These are phyloP conservation scores for Sporothrix brasiliensis DNA, from an alignment of 2,329 filamentous ascomycete genomes.

Conservation along the genomic window DNA sequence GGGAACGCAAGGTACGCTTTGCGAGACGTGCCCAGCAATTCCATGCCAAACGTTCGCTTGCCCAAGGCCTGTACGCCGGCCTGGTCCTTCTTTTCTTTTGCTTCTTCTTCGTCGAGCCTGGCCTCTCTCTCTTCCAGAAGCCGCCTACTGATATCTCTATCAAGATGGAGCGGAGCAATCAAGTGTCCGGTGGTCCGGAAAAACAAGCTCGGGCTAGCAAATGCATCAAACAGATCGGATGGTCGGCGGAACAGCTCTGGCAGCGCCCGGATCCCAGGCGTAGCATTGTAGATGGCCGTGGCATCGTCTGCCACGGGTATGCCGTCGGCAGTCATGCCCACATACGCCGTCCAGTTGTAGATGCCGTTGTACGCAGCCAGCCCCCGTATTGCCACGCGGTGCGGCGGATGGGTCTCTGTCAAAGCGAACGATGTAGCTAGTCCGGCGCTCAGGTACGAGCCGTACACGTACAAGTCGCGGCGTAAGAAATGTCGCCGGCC, in stretches of 20 bases:
- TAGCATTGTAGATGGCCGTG: constrained; percentile 43
- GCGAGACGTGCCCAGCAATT: constrained; percentile 41
- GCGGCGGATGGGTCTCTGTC: constrained; percentile 54
- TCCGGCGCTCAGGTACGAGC: constrained; percentile 60
- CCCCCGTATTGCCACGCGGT: constrained; percentile 54
- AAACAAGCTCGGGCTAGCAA: constrained; percentile 61
- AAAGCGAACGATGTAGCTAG: constrained; percentile 61
- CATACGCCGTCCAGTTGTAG: constrained; percentile 66
- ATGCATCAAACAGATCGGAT: constrained; percentile 59
- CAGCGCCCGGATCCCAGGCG: constrained; percentile 37
- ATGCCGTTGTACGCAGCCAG: constrained; percentile 62
- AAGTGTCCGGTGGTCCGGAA: constrained; percentile 58
- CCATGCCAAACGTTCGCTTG: constrained; percentile 27
- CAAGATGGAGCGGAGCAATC: constrained; percentile 45
- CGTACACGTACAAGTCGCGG: constrained; percentile 55
- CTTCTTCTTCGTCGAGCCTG: not conserved
- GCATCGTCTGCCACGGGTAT: constrained; percentile 38
- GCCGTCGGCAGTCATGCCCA: constrained; percentile 36
- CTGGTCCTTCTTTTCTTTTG: constrained; percentile 1
- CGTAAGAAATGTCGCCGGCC: constrained; percentile 37
- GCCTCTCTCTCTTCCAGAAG: constrained; percentile 22
- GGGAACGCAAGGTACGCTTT: constrained; percentile 54
- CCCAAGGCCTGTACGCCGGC: constrained; percentile 6
- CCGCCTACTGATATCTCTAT: constrained; percentile 27
- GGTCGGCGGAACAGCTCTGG: constrained; percentile 53